Evolutionary conservation across 495 filamentous ascomycete genomes (phyloP).

Genomic region (Xylaria cubensis): DNA sequence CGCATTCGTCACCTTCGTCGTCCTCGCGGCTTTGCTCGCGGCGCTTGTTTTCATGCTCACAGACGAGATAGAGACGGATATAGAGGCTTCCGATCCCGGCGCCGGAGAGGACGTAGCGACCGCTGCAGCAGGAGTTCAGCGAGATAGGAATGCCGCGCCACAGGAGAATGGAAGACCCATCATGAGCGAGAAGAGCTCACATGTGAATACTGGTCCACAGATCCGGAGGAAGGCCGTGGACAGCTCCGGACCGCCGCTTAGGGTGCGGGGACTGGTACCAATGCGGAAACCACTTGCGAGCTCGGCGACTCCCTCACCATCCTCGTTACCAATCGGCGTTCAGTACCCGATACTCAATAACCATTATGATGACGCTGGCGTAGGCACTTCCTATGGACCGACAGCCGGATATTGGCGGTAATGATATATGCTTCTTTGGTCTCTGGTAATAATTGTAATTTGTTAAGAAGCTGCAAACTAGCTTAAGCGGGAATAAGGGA

Average conservation of each 20-base stretch:
- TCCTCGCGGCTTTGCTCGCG: conserved; percentile 41
- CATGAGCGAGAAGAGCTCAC: neutral
- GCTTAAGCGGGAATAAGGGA: neutral
- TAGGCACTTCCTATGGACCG: neutral
- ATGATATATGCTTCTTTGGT: neutral
- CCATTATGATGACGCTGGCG: neutral
- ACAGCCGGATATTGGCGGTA: neutral
- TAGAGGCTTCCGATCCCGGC: neutral
- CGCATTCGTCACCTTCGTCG: conserved; percentile 61
- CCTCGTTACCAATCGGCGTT: neutral
- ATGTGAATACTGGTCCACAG: neutral
- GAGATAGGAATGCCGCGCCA: neutral
- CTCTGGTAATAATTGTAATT: neutral
- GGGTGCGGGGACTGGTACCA: neutral
- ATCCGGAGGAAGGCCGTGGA: neutral
- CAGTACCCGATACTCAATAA: neutral
- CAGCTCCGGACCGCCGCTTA: neutral
- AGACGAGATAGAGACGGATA: conserved; percentile 41
- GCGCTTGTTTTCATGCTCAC: conserved; percentile 46
- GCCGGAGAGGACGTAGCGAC: neutral
- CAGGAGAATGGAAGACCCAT: neutral
- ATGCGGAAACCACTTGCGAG: neutral
- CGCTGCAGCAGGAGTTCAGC: neutral
- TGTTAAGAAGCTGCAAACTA: neutral
- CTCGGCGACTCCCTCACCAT: neutral